These are phyloP conservation scores for Chlorella variabilis DNA, from an alignment of 163 green algal species.

Conservation along the genomic window DNA sequence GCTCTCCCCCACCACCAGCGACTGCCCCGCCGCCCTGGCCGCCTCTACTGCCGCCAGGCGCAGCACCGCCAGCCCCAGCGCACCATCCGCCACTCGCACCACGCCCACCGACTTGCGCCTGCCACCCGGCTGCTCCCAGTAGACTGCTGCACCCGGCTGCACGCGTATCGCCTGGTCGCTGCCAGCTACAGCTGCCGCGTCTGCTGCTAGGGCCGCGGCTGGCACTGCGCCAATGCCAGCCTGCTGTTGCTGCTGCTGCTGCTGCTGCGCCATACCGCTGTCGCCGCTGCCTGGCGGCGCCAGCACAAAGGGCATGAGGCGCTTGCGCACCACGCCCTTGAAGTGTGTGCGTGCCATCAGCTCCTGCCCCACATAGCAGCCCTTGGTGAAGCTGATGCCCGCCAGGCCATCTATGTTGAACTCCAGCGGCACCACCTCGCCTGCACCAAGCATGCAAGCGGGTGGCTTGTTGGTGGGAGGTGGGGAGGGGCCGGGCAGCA, in stretches of 20 bases:
- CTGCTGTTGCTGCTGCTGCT: background rate
- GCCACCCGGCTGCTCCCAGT: background rate
- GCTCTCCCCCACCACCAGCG: background rate
- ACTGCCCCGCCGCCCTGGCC: conserved; percentile 31
- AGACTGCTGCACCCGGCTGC: background rate
- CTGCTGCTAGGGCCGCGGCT: background rate
- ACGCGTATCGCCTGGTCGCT: no score
- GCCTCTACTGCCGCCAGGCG: conserved; percentile 47
- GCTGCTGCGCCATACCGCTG: background rate
- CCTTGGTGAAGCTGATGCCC: conserved; percentile 95
- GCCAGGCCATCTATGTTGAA: conserved; percentile 94
- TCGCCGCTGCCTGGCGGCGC: background rate
- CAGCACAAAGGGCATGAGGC: conserved; percentile 79
- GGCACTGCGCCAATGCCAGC: background rate
- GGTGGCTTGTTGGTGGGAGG: background rate
- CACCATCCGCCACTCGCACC: conserved; percentile 35
- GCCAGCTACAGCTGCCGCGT: background rate
- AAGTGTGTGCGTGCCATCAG: conserved; percentile 88
- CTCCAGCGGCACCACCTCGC: conserved; percentile 86
- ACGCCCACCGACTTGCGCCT: conserved; percentile 9
- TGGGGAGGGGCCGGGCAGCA: background rate
- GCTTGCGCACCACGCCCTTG: conserved; percentile 83
- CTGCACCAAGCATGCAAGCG: conserved; percentile 43
- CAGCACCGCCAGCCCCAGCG: conserved; percentile 58
- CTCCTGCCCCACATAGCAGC: conserved; percentile 99